Conservation (phyloP, 306 rosid genomes). For the Medicago lupulina region DNA sequence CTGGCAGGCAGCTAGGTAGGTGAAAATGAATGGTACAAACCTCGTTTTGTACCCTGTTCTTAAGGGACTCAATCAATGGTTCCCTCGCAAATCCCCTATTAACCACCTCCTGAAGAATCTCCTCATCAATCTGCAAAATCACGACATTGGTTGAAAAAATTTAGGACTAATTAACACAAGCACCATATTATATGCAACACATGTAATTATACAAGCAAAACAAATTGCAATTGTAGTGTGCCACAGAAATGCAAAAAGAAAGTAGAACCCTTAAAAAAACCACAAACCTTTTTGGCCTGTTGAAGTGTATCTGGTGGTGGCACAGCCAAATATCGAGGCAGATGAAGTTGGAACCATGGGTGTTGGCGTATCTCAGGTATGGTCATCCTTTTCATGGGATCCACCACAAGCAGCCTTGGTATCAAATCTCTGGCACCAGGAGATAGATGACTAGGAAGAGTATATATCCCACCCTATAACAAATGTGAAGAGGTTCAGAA, state of each 20-base stretch:
- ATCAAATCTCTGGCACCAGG: conserved; percentile 89
- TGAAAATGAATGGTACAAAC: conserved; percentile 51
- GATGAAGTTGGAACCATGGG: conserved; percentile 90
- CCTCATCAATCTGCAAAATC: conserved; percentile 84
- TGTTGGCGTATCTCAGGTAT: conserved; percentile 94
- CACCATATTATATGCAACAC: conserved; percentile 8
- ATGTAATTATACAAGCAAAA: background rate
- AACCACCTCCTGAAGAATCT: conserved; percentile 83
- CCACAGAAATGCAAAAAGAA: conserved; percentile 25
- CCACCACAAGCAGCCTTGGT: conserved; percentile 90
- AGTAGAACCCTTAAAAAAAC: conserved; percentile 16
- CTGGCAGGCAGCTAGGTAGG: conserved; percentile 2
- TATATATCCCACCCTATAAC: conserved; percentile 88
- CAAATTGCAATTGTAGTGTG: background rate
- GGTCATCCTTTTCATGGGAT: conserved; percentile 90
- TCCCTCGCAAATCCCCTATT: conserved; percentile 82
- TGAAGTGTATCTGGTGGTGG: conserved; percentile 83
- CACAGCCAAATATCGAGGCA: conserved; percentile 94
- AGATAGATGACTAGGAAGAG: conserved; percentile 90
- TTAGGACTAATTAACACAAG: conserved; percentile 10
- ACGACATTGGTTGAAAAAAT: background rate
- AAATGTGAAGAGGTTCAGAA: conserved; percentile 29
- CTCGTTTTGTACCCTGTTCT: conserved; percentile 82
- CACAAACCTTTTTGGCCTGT: conserved; percentile 75
- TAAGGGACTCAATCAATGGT: conserved; percentile 78